Base-by-base conservation (phyloP, 768 basidiomycete species). In the Leccinum variicolor region DNA sequence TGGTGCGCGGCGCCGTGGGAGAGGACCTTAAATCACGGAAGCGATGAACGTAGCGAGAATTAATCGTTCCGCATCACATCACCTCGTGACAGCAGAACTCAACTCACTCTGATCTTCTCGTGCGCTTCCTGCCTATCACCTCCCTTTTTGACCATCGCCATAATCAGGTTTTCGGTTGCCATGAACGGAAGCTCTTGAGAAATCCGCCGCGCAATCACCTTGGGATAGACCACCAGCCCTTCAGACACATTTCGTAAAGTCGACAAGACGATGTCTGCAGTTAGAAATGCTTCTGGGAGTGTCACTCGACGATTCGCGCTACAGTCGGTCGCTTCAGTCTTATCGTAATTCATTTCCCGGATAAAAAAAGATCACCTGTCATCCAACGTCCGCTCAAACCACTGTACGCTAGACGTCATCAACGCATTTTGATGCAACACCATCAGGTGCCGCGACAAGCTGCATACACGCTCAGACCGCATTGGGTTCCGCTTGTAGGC, bases 401-500 rank as follows among this genome's bases (percentile, higher is more conserved):
- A 99, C 73, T 99, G 97, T 39, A 94, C 90, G 56, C 89, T 89
- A 19, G 87, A 77, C 21, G 97, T 99, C 90, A 95, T 94, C 53
- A 98, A 81, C 33, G 94, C 89, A 74, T 98, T 98, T 73, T 98
- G 94, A 66, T 95, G 95, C 58, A 98, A 80, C 17, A 88, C 85
- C 94, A 97, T 97, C 51, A 99, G 77, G 75, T 98, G 97, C 54
- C 97, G 81, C n/a, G 95, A 81, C 53, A 99, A 84, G 67, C 91
- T 94, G 81, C 97, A 99, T 47, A 97, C 90, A 41, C 97, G 89
- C 75, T 99, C 97, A 56, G 86, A 95, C 56, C 97, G 92, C 97
- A 99, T 99, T 7, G 97, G 97, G 75, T 99, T 98, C 55, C 96
- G 85, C 77, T 98, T 98, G 84, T 98, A 98, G 9, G 96, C 96